Conservation (phyloP, 305 asterid genomes). For the Fraxinus velutina region DNA sequence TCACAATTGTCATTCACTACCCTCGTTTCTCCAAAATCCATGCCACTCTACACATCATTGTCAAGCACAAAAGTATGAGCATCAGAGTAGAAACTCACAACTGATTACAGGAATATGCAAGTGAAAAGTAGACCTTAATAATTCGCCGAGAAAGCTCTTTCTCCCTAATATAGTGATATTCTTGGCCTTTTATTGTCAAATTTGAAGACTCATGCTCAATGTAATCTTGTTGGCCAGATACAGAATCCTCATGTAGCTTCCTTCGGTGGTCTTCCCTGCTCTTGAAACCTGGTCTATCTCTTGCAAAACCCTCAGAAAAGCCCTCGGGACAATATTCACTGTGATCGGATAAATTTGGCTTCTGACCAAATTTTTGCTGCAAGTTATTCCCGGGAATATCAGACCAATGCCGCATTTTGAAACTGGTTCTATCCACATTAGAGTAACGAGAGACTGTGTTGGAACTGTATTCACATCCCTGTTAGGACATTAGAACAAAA, state of each 20-base stretch:
- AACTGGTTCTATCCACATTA: slow-evolving; percentile 26
- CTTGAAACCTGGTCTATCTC: slow-evolving; percentile 1
- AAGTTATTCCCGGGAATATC: slow-evolving; percentile 28
- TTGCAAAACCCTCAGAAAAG: slow-evolving; percentile 10
- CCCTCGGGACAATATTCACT: slow-evolving; percentile 26
- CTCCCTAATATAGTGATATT: slow-evolving; percentile 18
- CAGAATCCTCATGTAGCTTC: neutral
- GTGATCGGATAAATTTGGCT: slow-evolving; percentile 16
- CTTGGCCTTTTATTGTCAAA: slow-evolving; percentile 18
- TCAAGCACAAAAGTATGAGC: slow-evolving; percentile 20
- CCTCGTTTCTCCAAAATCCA: slow-evolving; percentile 32
- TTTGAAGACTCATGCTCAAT: slow-evolving; percentile 11
- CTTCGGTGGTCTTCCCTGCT: neutral
- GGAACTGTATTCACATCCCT: slow-evolving; percentile 40
- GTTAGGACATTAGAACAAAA: slow-evolving; percentile 14
- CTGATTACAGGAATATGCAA: neutral
- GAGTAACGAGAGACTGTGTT: slow-evolving; percentile 37
- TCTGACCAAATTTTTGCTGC: slow-evolving; percentile 26
- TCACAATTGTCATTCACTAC: slow-evolving; percentile 33
- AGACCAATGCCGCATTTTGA: slow-evolving; percentile 23
- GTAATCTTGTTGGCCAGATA: neutral
- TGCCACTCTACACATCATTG: slow-evolving; percentile 41
- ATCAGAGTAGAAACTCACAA: slow-evolving; percentile 9
- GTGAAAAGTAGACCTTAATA: slow-evolving; percentile 38
- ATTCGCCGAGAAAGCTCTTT: slow-evolving; percentile 36